Conservation (phyloP, 148 eudicot species). For the Suaeda aralocaspica region DNA sequence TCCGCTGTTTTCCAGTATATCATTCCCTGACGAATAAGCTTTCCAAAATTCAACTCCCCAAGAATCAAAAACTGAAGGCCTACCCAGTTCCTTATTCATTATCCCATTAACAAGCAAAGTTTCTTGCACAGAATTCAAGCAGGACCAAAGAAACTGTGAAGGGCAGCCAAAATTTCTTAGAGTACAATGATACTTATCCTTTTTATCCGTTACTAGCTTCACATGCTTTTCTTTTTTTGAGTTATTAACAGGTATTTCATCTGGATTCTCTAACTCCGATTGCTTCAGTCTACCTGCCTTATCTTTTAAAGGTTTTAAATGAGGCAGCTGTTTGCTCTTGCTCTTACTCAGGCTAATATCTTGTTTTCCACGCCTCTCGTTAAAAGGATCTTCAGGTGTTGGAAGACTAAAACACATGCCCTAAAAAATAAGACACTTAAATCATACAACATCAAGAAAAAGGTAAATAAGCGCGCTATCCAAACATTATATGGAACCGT, state of each 20-base stretch:
- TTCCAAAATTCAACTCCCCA: slow-evolving; percentile 94
- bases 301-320: slow-evolving; percentile 22
- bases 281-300: slow-evolving; percentile 22
- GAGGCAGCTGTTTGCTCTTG: slow-evolving; percentile 39
- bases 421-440: slow-evolving; percentile 31
- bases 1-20: slow-evolving; percentile 55
- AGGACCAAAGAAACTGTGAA: slow-evolving; percentile 61
- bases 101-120: slow-evolving; percentile 34
- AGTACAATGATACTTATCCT: neutral
- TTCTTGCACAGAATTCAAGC: slow-evolving; percentile 63
- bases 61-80: slow-evolving; percentile 41
- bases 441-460: slow-evolving; percentile 12
- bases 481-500: neutral
- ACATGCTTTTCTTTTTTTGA: slow-evolving; percentile 17
- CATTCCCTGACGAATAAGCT: slow-evolving; percentile 48
- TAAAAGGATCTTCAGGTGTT: slow-evolving; percentile 72
- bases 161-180: slow-evolving; percentile 41
- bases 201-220: slow-evolving; percentile 21
- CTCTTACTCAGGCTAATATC: slow-evolving; percentile 29
- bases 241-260: slow-evolving; percentile 9
- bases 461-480: neutral
- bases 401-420: slow-evolving; percentile 99
- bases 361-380: slow-evolving; percentile 48
- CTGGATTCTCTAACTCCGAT: slow-evolving; percentile 22
- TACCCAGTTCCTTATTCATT: slow-evolving; percentile 31